Conservation (phyloP, 257 asterid species). For the Nicotiana undulata region DNA sequence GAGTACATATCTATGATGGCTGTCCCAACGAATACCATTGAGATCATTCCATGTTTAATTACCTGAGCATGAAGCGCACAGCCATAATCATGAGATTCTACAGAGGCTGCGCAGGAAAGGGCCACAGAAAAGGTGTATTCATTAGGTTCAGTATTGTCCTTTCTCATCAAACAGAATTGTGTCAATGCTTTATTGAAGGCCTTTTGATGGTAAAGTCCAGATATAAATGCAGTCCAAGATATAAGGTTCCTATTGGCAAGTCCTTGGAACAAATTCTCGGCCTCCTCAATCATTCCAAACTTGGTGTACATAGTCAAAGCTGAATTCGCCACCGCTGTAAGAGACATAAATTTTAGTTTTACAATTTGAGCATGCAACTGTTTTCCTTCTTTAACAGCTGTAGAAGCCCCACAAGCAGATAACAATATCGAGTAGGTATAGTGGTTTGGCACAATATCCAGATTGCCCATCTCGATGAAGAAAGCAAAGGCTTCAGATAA, state of each 20-base stretch:
- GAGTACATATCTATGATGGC: constrained; percentile 18
- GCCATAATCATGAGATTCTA: constrained; percentile 3
- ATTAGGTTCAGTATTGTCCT: constrained; percentile 14
- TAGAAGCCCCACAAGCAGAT: constrained; percentile 7
- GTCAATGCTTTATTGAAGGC: constrained; percentile 10
- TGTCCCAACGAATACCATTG: constrained; percentile 15
- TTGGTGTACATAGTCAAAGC: constrained; percentile 23
- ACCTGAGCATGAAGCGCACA: constrained; percentile 15
- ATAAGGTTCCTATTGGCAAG: constrained; percentile 7
- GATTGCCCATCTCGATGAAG: constrained; percentile 4
- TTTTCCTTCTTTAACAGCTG: constrained; percentile 18
- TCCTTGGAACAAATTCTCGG: constrained; percentile 11
- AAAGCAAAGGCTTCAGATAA: constrained; percentile 5
- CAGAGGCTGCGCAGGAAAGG: constrained; percentile 15
- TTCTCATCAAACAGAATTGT: constrained; percentile 18
- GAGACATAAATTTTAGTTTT: background rate
- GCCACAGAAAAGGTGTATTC: constrained; percentile 20
- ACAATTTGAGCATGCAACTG: constrained; percentile 18
- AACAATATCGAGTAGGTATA: constrained; percentile 16
- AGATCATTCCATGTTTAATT: constrained; percentile 20
- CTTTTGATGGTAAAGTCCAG: constrained; percentile 19
- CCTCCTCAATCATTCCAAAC: constrained; percentile 20
- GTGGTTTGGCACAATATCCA: constrained; percentile 14
- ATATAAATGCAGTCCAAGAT: constrained; percentile 19
- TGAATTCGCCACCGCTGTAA: constrained; percentile 16